Base-by-base conservation (phyloP, 2,329 filamentous ascomycete genomes). In the Cylindrodendrum hubeiense region DNA sequence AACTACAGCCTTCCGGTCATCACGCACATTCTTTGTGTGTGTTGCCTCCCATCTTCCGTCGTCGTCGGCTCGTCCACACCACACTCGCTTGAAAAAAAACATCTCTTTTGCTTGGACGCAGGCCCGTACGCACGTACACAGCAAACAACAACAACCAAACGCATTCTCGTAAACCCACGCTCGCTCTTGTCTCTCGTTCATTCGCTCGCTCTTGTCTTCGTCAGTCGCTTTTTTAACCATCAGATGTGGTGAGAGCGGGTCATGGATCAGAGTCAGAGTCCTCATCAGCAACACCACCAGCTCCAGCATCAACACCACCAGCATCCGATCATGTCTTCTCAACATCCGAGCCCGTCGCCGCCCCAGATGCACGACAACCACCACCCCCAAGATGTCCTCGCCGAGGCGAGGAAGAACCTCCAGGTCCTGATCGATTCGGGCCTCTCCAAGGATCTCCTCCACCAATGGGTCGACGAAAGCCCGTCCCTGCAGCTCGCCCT, bases 391-490 rank as follows among this genome's bases (percentile, higher is more conserved):
- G 79, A 84, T 75, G 79, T 83, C 57, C 77, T 84, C 60, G 80
- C 78, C 21, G 82, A 84, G 73, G 82, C 82, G 47, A 76, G 82
- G 49, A 81, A 82, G 71, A 83, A 83, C 62, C 78, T 84, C 7
- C 81, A 84, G 74, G 79, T 79, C 49, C 73, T 84, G 67, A 84
- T 84, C 67, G 82, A 83, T 65, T 82, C 81, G 17, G 82, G 82
- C 47, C 71, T 84, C 10, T 83, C 82, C 55, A 81, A 79, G 70
- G 82, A 83, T 61, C 71, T 80, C 43, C 77, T 81, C 28, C 79
- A 81, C 62, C 79, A 81, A 74, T 79, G 78, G 76, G 79, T 81
- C 59, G 79, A 81, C 59, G 76, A 78, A 54, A 77, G 77, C 69
- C 76, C 77, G 66, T 75, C 78, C 39, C 71, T 78, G 49, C 75